These are phyloP conservation scores for Cladophialophora chaetospira DNA, from an alignment of 2,329 filamentous ascomycete genomes.

Conservation along the genomic window DNA sequence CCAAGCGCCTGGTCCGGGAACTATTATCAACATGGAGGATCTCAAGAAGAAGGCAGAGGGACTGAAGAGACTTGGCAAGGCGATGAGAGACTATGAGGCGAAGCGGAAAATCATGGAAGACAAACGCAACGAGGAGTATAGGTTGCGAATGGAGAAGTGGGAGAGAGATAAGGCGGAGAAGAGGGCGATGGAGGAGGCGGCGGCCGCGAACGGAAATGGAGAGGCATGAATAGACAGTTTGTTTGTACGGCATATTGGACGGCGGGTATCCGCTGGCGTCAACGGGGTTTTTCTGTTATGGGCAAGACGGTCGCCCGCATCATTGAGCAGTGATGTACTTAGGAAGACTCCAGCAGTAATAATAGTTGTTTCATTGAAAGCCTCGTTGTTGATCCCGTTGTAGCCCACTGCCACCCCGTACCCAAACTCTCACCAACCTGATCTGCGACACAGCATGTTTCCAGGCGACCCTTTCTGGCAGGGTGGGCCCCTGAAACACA, in stretches of 20 bases:
- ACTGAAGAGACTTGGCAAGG: neutral
- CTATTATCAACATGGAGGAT: constrained; percentile 27
- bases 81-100: constrained; percentile 1
- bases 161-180: neutral
- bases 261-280: no score
- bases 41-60: constrained; percentile 3
- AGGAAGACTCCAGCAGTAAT: no score
- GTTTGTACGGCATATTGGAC: no score
- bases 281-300: no score
- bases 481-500: neutral
- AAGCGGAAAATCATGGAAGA: neutral
- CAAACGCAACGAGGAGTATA: neutral
- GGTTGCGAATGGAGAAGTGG: neutral
- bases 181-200: neutral
- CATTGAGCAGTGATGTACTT: no score
- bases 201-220: neutral
- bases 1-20: constrained; percentile 26
- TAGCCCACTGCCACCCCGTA: no score
- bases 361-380: no score
- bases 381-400: no score
- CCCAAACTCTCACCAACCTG: no score
- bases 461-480: neutral
- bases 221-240: no score
- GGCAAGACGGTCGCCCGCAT: no score
- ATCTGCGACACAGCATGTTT: no score